Base-by-base conservation (phyloP, 768 basidiomycete species). In the Psilocybe sp. region DNA sequence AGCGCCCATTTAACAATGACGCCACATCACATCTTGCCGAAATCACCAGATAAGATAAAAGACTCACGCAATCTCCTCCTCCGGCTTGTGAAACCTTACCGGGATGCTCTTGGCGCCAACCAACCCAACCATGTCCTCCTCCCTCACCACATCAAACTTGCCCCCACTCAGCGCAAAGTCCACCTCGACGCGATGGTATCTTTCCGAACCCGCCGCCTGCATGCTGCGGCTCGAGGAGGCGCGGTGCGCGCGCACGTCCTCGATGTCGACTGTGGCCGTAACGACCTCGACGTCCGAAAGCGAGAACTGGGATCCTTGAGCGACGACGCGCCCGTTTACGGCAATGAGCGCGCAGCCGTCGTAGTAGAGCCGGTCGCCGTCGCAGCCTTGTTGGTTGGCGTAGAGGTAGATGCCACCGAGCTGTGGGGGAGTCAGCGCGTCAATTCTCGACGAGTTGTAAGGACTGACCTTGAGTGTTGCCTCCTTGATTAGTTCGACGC, bases 361-460 rank as follows among this genome's bases (percentile, higher is more conserved):
- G 64, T 98, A 99, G 74, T 98, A 99, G 0, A 98, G 77, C 28
- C 97, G 82, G 65, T 99, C 97, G 1, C 97, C 97, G 60, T 99
- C 97, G 62, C 97, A 99, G 5, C 97, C 97, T 74, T 97, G 96
- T 61, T 99, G 97, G 64, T 99, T 99, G 8, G 97, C 92, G 60
- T 99, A 99, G 6, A 99, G 79, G 69, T 99, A 99, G 46, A 98
- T 83, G 2, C 97, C 97, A 9, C 97, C 97, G 33, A 95, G 80
- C 96, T 98, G 56, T 7, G 35, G 36, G 37, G 31, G 23, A 34
- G 37, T 44, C 35, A 46, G 37, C 33, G n/a, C 40, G 50, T 49
- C 28, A 55, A 40, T n/a, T 3, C 19, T 14, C n/a, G 36, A 20
- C 16, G 43, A 37, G 23, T 8, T 15, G 19, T 23, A 34, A 37